Base-by-base conservation (phyloP, 352 stramenopile species). In the Phytophthora citricola region DNA sequence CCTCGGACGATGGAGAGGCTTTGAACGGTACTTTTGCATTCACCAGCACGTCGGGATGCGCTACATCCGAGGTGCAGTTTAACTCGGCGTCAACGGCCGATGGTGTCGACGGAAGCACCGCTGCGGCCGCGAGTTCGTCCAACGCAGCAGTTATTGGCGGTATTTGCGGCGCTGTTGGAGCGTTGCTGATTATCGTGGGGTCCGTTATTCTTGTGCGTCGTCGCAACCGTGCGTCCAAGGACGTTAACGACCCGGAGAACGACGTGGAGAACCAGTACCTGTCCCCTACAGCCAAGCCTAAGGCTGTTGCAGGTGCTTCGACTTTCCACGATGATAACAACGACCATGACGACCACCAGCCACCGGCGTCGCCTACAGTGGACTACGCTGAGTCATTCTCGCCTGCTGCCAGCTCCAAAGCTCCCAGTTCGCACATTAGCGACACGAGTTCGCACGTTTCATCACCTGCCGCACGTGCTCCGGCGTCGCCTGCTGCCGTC, bases 171-270 rank as follows among this genome's bases (percentile, higher is more conserved):
- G 71, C 54, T 15, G 41, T 83, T 26, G 82, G 29, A 20, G 85
- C 66, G 27, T 53, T 95, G 39, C 36, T 93, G 10, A 58, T 94
- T n/a, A 77, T 94, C 52, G 66, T 91, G 15, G 84, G 71, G 2
- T 90, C 83, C 1, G 69, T 94, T 55, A 81, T 95, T 38, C 73
- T 90, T 5, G 53, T 93, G 12, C 78, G 81, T 22, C 87, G 87
- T 56, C 84, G 84, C 38, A 85, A 81, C 57, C 46, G 58, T 69
- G 57, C 73, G 56, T 64, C 64, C 11, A 63, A 75, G 50, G 46
- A 79, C 38, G 24, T 70, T 9, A 48, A 79, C n/a, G 75, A 72
- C 22, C 66, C 72, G 29, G 73, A 52, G 71, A 75, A 75, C 34
- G 71, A 91, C 27, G 51, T 75, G 7, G 85, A 89, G 60, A 80